A percentile compares a stretch with the other conserved stretches of the same genome.
Evolutionary conservation across 345 rosid genomes (phyloP).

Genomic region (Euphorbia lathyris): DNA sequence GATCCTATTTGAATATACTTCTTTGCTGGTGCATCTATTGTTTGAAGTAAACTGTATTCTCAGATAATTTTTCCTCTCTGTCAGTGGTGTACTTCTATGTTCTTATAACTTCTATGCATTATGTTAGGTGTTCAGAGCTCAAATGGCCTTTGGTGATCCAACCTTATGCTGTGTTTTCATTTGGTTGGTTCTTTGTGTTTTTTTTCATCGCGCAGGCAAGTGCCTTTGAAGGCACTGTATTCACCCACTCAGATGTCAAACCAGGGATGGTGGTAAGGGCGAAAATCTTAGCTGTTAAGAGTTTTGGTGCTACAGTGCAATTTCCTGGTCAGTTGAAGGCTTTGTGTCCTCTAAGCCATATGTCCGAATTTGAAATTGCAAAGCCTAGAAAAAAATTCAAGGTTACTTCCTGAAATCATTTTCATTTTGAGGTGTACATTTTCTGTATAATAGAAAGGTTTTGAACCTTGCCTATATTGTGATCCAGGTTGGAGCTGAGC

Average conservation of each 20-base stretch:
- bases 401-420: conserved; percentile 39
- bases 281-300: conserved; percentile 66
- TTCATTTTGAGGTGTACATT: neutral
- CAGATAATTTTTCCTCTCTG: no score
- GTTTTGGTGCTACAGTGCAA: conserved; percentile 92
- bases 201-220: conserved; percentile 56
- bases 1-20: no score
- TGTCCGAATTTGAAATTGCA: conserved; percentile 90
- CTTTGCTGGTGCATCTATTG: no score
- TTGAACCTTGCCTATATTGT: conserved; percentile 17
- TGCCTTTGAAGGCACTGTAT: conserved; percentile 90
- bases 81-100: neutral
- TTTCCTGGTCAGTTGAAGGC: conserved; percentile 97
- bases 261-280: conserved; percentile 94
- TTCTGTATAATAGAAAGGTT: neutral
- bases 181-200: conserved; percentile 17
- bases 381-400: conserved; percentile 87
- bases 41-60: no score
- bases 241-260: conserved; percentile 91
- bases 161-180: conserved; percentile 4
- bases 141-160: neutral
- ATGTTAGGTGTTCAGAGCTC: neutral
- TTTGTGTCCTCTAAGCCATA: conserved; percentile 87
- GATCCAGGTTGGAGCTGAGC: conserved; percentile 81
- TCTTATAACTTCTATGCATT: neutral